A percentile compares a stretch with the other conserved stretches of the same genome.
These are phyloP conservation scores for Linnemannia hyalina DNA, from an alignment of 192 early-diverging fungal species.

Conservation along the genomic window DNA sequence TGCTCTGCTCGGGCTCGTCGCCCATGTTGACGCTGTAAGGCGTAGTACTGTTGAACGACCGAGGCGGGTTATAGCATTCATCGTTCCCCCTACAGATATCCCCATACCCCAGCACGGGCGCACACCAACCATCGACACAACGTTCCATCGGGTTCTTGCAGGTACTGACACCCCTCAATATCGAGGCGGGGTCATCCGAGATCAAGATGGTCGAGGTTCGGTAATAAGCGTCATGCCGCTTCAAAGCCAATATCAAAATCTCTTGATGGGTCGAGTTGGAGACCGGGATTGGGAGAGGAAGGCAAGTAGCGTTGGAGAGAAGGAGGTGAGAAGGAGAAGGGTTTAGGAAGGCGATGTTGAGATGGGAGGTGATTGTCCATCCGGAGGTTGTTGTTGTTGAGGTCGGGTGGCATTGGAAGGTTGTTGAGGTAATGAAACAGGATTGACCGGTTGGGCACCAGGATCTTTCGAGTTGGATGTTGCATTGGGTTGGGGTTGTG, in stretches of 20 bases:
- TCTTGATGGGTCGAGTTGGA: neutral
- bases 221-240: slow-evolving; percentile 12
- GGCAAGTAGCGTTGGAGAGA: neutral
- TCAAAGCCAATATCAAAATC: slow-evolving; percentile 6
- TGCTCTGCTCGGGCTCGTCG: neutral
- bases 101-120: neutral
- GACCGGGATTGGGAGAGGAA: neutral
- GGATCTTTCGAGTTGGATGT: neutral
- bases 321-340: neutral
- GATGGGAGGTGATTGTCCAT: slow-evolving; percentile 5
- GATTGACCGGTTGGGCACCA: neutral
- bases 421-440: neutral
- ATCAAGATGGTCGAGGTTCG: slow-evolving; percentile 18
- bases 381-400: neutral
- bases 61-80: slow-evolving; percentile 9
- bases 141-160: neutral
- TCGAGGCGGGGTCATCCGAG: slow-evolving; percentile 7
- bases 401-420: neutral
- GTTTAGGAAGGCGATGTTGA: neutral
- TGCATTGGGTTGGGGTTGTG: neutral
- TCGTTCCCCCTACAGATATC: slow-evolving; percentile 7
- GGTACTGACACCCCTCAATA: slow-evolving; percentile 5
- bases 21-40: neutral
- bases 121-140: neutral
- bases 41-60: neutral